Evolutionary conservation across 352 stramenopile genomes (phyloP).

Genomic region (Phytopythium chamaehyphon): DNA sequence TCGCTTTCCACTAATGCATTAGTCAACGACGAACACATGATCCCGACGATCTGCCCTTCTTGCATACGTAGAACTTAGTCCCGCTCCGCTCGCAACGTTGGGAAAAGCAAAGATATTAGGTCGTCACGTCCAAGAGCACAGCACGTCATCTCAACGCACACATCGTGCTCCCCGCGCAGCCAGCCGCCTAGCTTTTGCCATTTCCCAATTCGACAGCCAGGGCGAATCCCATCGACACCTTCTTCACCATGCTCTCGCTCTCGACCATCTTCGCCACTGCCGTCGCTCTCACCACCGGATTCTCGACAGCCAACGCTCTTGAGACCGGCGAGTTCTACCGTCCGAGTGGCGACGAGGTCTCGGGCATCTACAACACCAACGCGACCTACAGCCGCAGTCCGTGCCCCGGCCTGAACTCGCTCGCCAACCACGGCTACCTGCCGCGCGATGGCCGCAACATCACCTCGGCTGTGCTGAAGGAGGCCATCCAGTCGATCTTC

Average conservation of each 20-base stretch:
- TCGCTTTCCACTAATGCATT: too few relatives aligned
- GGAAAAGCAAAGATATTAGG: too few relatives aligned
- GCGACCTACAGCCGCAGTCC: slow-evolving; percentile 27
- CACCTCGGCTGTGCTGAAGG: slow-evolving; percentile 15
- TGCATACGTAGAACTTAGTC: too few relatives aligned
- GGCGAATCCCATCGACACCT: slow-evolving; percentile 1
- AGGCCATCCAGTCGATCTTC: slow-evolving; percentile 21
- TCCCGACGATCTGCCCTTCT: too few relatives aligned
- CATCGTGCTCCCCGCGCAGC: too few relatives aligned
- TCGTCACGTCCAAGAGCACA: too few relatives aligned
- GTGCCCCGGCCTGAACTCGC: slow-evolving; percentile 38
- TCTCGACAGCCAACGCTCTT: slow-evolving; percentile 8
- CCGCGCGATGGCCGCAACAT: slow-evolving; percentile 41
- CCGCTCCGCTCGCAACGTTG: too few relatives aligned
- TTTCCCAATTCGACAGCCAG: not conserved
- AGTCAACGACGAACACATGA: too few relatives aligned
- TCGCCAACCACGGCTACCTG: slow-evolving; percentile 53
- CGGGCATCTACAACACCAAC: slow-evolving; percentile 18
- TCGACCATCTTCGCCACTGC: slow-evolving; percentile 9
- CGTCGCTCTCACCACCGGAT: slow-evolving; percentile 5
- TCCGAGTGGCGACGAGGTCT: slow-evolving; percentile 20
- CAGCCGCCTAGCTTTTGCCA: not conserved
- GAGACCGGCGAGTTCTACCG: slow-evolving; percentile 26
- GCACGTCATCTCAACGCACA: too few relatives aligned
- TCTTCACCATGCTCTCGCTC: slow-evolving; percentile 11